Percentiles rank a stretch among this genome's conserved stretches.
Evolutionary conservation across 1,284 basidiomycete species (phyloP).

Genomic region (Trametes polyzona): DNA sequence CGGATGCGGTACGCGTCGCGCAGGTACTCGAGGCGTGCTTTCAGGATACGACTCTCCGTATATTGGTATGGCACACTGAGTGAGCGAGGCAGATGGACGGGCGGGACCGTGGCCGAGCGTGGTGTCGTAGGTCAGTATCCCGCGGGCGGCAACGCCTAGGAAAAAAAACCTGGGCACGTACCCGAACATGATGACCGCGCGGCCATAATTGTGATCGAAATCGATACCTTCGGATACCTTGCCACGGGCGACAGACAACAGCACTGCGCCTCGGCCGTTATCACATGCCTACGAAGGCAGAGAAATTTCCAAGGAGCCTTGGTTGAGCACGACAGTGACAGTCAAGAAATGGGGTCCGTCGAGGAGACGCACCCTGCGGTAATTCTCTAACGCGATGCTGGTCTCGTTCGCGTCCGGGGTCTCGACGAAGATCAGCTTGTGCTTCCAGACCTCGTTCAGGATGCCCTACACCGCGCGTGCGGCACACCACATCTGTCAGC

Average conservation of each 20-base stretch:
- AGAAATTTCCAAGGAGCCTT: neutral
- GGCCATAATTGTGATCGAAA: conserved; percentile 99
- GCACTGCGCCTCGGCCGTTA: conserved; percentile 96
- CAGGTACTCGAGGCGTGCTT: conserved; percentile 96
- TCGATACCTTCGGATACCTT: conserved; percentile 99
- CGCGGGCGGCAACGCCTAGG: neutral
- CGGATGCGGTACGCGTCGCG: conserved; percentile 98
- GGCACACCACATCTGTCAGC: conserved; percentile 17
- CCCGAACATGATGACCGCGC: conserved; percentile 99
- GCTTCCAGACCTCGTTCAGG: conserved; percentile 98
- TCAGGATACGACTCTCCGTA: conserved; percentile 97
- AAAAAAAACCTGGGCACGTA: conserved; percentile 44
- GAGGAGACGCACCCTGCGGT: conserved; percentile 72
- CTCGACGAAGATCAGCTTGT: conserved; percentile 99
- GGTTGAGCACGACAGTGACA: neutral
- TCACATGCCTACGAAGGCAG: conserved; percentile 81
- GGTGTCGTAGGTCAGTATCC: conserved; percentile 5
- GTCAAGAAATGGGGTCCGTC: neutral
- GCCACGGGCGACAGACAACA: conserved; percentile 96
- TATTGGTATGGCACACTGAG: conserved; percentile 97
- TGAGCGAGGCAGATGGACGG: neutral
- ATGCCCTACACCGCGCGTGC: conserved; percentile 72
- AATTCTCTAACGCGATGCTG: conserved; percentile 97
- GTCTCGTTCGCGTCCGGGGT: conserved; percentile 99
- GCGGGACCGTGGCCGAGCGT: too few relatives aligned